phyloP scores from a whole-genome alignment of 345 rosid genomes.

The Iberis pinnata region DNA sequence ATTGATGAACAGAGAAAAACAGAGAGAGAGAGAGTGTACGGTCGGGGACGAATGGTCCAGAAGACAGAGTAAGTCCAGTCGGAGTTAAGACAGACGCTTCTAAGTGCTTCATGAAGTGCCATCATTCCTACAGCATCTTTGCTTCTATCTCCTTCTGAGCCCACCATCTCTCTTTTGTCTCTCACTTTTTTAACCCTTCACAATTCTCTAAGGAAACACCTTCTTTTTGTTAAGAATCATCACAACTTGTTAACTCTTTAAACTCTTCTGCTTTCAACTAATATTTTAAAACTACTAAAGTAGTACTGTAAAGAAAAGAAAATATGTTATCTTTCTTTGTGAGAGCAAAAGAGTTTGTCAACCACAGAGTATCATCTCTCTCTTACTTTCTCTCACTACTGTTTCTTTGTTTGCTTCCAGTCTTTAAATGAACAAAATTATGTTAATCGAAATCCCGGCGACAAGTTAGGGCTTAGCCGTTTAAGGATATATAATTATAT shows the following conservation, averaged over 20 bases:
- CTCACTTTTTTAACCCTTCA: conserved; percentile 10
- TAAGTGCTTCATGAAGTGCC: conserved; percentile 99
- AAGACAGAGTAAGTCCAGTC: conserved; percentile 99
- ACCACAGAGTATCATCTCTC: conserved; percentile 29
- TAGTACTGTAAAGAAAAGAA: conserved; percentile 22
- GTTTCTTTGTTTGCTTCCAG: conserved; percentile 25
- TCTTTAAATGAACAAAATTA: conserved; percentile 19
- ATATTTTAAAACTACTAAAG: conserved; percentile 14
- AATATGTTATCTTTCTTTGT: conserved; percentile 25
- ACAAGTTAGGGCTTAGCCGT: conserved; percentile 35
- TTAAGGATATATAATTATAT: conserved; percentile 13
- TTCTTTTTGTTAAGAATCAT: conserved; percentile 21
- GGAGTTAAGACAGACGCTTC: conserved; percentile 91
- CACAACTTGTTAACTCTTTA: conserved; percentile 12
- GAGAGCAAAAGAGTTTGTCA: conserved; percentile 28
- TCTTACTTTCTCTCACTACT: conserved; percentile 27
- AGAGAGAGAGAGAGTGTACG: conserved; percentile 37
- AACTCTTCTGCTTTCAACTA: conserved; percentile 24
- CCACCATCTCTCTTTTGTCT: conserved; percentile 64
- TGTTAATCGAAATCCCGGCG: conserved; percentile 35
- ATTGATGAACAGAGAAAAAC: conserved; percentile 16
- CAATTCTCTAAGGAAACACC: conserved; percentile 12
- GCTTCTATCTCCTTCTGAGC: conserved; percentile 97
- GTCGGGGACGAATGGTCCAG: conserved; percentile 99
- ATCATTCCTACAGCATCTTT: conserved; percentile 99